Evolutionary conservation across 805 yeast species (phyloP).

Genomic region (Deakozyma indianensis): DNA sequence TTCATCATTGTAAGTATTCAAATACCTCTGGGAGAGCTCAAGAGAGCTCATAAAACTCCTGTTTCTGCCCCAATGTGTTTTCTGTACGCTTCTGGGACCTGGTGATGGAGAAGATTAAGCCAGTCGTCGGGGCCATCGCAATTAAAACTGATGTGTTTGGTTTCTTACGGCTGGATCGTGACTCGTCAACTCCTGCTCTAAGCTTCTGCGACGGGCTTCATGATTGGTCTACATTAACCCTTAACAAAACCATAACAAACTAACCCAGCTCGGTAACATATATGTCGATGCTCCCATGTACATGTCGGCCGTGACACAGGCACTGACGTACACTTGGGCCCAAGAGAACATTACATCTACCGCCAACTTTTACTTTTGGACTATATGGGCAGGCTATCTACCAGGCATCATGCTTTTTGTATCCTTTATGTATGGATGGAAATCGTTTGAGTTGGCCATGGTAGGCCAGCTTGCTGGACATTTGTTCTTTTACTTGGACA

Average conservation of each 20-base stretch:
- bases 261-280: background rate
- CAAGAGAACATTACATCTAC: constrained; percentile 20
- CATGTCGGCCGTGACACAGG: too few relatives aligned
- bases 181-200: background rate
- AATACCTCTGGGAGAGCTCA: background rate
- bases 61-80: background rate
- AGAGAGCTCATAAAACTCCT: background rate
- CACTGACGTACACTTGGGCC: constrained; percentile 25
- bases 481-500: constrained; percentile 17
- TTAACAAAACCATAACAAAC: too few relatives aligned
- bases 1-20: background rate
- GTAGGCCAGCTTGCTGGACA: constrained; percentile 22
- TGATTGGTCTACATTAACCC: background rate
- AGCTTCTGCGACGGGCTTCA: background rate
- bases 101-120: constrained; percentile 1
- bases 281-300: too few relatives aligned
- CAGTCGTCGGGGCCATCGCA: background rate
- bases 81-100: background rate
- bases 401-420: constrained; percentile 20
- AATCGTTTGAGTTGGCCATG: constrained; percentile 11
- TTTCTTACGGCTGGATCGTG: background rate
- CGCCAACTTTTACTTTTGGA: constrained; percentile 18
- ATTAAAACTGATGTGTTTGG: background rate
- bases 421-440: constrained; percentile 17
- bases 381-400: constrained; percentile 17